These are phyloP conservation scores for Cercospora sp. DNA, from an alignment of 2,329 filamentous ascomycete genomes.

Conservation along the genomic window DNA sequence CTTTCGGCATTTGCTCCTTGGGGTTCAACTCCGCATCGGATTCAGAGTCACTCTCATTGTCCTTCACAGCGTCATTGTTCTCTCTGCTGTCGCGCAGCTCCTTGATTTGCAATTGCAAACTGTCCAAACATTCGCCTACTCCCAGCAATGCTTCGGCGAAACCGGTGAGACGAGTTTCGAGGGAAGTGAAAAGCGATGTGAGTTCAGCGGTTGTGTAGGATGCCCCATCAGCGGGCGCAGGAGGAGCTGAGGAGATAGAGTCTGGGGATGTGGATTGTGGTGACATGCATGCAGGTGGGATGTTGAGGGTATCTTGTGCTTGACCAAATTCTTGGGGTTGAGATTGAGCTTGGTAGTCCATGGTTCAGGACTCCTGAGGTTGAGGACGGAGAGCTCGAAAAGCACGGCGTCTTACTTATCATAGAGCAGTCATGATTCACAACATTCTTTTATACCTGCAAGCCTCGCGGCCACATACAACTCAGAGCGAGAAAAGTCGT, in stretches of 20 bases:
- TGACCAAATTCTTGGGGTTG: neutral
- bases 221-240: neutral
- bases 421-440: too few species aligned
- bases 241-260: neutral
- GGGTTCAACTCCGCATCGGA: neutral
- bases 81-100: too few species aligned
- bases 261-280: neutral
- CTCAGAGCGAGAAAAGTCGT: too few species aligned
- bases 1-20: neutral
- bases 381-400: too few species aligned
- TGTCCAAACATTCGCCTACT: slow-evolving; percentile 1
- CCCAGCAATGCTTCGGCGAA: neutral
- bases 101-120: slow-evolving; percentile 1
- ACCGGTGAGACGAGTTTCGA: neutral
- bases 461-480: too few species aligned
- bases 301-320: neutral
- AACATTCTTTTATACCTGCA: too few species aligned
- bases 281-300: neutral
- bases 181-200: neutral
- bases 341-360: neutral
- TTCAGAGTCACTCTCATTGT: neutral
- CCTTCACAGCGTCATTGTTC: too few species aligned
- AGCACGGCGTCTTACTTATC: too few species aligned
- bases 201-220: neutral
- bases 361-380: too few species aligned